A percentile compares a stretch with the other conserved stretches of the same genome.
Evolutionary conservation across 176 grass and related monocot species (phyloP).

Genomic region (Bothriochloa decipiens): DNA sequence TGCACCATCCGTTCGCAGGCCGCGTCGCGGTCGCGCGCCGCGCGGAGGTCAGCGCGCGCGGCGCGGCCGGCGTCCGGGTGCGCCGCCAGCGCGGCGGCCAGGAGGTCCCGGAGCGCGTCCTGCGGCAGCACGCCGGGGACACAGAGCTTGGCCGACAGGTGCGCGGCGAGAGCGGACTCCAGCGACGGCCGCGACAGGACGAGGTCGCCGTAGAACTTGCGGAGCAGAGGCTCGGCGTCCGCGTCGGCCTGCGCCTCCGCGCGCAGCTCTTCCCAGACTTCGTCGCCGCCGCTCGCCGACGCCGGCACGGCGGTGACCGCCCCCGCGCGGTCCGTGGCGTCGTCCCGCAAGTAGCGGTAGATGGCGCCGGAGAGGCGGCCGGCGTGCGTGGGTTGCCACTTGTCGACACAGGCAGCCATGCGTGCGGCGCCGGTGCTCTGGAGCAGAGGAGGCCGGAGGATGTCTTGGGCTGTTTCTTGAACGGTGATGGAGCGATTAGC

Average conservation of each 20-base stretch:
- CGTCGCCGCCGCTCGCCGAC: neutral
- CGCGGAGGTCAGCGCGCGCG: conserved; percentile 69
- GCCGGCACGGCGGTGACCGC: neutral
- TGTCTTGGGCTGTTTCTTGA: neutral
- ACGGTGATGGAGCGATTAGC: neutral
- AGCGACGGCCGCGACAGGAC: conserved; percentile 62
- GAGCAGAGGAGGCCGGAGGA: neutral
- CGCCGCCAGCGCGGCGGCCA: conserved; percentile 37
- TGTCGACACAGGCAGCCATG: conserved; percentile 86
- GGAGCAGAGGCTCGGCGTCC: conserved; percentile 63
- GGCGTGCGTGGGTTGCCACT: conserved; percentile 45
- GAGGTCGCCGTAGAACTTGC: conserved; percentile 61
- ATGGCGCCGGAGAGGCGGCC: conserved; percentile 28
- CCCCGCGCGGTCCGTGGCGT: neutral
- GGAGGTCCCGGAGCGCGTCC: conserved; percentile 55
- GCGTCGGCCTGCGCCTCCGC: conserved; percentile 70
- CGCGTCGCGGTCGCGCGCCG: conserved; percentile 71
- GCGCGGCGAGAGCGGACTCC: conserved; percentile 71
- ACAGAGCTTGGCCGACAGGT: conserved; percentile 73
- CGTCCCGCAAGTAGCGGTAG: conserved; percentile 6
- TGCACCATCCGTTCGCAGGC: conserved; percentile 92
- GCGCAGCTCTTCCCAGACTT: conserved; percentile 61
- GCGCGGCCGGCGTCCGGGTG: conserved; percentile 48
- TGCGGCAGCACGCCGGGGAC: conserved; percentile 55
- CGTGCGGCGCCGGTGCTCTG: neutral